Conservation (phyloP, 2,329 filamentous ascomycete genomes). For the Colletotrichum cuscutae region DNA sequence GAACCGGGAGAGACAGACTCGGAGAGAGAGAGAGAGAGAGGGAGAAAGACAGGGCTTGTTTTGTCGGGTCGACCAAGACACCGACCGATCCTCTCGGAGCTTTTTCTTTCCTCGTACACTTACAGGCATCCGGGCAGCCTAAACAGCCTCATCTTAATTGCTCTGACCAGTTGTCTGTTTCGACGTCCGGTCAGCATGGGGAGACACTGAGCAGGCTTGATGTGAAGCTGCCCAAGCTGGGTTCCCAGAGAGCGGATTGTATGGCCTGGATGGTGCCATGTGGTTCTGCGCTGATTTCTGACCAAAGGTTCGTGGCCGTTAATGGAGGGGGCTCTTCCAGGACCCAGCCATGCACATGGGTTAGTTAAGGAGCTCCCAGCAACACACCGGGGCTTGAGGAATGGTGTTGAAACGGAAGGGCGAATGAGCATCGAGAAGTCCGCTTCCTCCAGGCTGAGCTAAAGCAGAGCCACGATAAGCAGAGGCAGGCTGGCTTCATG, state of each 20-base stretch:
- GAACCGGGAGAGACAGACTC: neutral
- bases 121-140: neutral
- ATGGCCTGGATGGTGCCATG: slow-evolving; percentile 35
- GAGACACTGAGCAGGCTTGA: neutral
- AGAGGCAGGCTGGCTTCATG: neutral
- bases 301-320: neutral
- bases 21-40: no score
- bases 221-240: slow-evolving; percentile 16
- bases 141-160: slow-evolving; percentile 4
- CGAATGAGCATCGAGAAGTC: slow-evolving; percentile 17
- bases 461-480: slow-evolving; percentile 3
- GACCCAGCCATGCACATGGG: neutral
- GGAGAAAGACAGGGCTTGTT: neutral
- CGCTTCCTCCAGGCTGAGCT: slow-evolving; percentile 1
- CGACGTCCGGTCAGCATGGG: neutral
- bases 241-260: neutral
- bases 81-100: neutral
- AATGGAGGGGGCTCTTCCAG: neutral
- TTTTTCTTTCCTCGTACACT: slow-evolving; percentile 8
- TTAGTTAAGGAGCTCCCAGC: neutral
- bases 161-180: neutral
- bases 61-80: slow-evolving; percentile 3
- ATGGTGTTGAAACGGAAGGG: slow-evolving; percentile 11
- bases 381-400: neutral
- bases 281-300: slow-evolving; percentile 23